A percentile compares a stretch with the other conserved stretches of the same genome.
Conservation (phyloP, 139 green algal species). For the Coccomyxa sp. region DNA sequence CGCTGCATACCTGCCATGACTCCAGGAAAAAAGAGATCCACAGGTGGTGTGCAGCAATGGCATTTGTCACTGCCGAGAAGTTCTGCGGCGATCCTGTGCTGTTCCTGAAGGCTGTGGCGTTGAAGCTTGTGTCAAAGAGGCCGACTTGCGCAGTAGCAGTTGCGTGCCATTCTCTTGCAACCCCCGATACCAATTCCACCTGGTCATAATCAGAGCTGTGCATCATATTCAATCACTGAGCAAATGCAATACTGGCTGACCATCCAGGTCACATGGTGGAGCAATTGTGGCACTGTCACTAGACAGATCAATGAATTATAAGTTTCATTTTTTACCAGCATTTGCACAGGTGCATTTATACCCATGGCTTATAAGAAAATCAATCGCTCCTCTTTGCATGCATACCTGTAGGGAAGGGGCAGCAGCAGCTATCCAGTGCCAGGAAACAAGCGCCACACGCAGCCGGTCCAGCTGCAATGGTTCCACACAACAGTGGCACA, state of each 20-base stretch:
- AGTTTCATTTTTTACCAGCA: not conserved
- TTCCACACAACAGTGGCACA: conserved; percentile 36
- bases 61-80: not conserved
- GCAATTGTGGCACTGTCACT: not conserved
- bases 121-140: conserved; percentile 45
- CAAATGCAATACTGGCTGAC: not conserved
- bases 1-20: conserved; percentile 13
- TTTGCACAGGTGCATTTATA: not conserved
- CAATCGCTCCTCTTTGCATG: not conserved
- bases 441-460: conserved; percentile 42
- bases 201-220: conserved; percentile 10
- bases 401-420: conserved; percentile 6
- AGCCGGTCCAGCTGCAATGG: conserved; percentile 42
- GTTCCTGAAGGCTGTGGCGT: conserved; percentile 4
- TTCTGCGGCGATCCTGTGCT: not conserved
- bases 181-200: conserved; percentile 44
- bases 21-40: conserved; percentile 40
- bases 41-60: conserved; percentile 30
- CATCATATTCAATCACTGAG: not conserved
- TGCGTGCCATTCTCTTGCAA: conserved; percentile 48
- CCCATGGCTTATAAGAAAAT: not conserved
- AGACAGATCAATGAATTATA: not conserved
- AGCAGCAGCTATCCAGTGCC: conserved; percentile 52
- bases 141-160: conserved; percentile 46
- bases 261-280: not conserved